phyloP scores from a whole-genome alignment of 305 asterid genomes.

The Striga hermonthica region DNA sequence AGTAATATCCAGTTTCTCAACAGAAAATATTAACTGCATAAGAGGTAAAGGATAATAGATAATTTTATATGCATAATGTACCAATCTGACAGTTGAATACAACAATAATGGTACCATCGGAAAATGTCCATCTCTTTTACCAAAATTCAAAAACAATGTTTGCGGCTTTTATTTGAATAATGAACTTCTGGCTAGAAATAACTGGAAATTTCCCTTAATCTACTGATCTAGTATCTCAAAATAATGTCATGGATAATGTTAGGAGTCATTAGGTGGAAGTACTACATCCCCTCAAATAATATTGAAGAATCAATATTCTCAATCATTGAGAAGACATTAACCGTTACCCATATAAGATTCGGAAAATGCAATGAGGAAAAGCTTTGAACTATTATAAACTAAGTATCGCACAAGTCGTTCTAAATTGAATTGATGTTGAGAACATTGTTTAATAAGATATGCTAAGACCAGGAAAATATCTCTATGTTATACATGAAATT shows the following conservation, averaged over 20 bases:
- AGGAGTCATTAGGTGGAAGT: not conserved
- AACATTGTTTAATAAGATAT: not conserved
- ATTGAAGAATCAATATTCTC: not conserved
- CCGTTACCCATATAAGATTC: not conserved
- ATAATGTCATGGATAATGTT: not conserved
- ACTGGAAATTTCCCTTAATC: not conserved
- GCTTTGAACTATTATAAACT: not conserved
- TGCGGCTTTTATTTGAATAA: not conserved
- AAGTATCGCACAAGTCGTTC: not conserved
- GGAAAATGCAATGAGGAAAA: not conserved
- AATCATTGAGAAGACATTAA: not conserved
- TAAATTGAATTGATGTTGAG: not conserved
- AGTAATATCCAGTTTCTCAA: too few species aligned
- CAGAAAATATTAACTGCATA: too few species aligned
- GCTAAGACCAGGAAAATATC: not conserved
- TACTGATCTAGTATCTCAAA: not conserved
- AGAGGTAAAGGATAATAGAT: not conserved
- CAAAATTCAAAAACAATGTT: not conserved
- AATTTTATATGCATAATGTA: not conserved
- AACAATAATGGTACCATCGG: not conserved
- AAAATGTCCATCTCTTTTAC: not conserved
- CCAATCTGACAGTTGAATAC: conserved; percentile 5
- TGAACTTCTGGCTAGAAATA: not conserved
- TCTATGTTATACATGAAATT: not conserved
- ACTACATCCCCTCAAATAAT: not conserved